Percentiles rank a stretch among this genome's conserved stretches.
Evolutionary conservation across 2,329 filamentous ascomycete species (phyloP).

Genomic region (Cladophialophora immunda): DNA sequence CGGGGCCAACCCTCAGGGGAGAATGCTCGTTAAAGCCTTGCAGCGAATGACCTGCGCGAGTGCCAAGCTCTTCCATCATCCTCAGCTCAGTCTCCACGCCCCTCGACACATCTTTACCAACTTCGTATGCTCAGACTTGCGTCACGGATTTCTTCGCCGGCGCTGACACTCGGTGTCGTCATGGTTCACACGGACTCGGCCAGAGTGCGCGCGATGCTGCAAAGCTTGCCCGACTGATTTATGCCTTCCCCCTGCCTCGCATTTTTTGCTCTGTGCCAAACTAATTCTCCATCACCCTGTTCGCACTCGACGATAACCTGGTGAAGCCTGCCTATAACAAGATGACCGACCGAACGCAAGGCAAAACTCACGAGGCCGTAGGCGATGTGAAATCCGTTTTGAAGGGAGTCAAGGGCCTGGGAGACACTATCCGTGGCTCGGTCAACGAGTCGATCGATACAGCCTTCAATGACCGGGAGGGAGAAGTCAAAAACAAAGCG

Average conservation of each 20-base stretch:
- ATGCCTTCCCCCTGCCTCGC: neutral
- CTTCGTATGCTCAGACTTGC: neutral
- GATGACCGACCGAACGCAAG: constrained; percentile 33
- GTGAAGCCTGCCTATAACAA: neutral
- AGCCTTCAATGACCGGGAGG: constrained; percentile 32
- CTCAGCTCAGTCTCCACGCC: neutral
- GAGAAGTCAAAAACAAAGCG: constrained; percentile 28
- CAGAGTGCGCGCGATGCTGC: neutral
- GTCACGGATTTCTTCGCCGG: constrained; percentile 1
- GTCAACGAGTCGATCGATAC: constrained; percentile 35
- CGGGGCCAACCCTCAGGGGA: neutral
- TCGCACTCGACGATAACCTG: neutral
- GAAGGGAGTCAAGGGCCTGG: constrained; percentile 34
- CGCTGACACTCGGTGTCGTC: constrained; percentile 5
- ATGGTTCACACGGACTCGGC: constrained; percentile 1
- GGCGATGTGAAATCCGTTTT: constrained; percentile 31
- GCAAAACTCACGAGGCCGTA: constrained; percentile 24
- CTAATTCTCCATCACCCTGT: neutral
- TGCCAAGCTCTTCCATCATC: constrained; percentile 7
- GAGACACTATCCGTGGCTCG: constrained; percentile 34
- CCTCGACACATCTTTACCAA: neutral
- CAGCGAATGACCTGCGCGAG: neutral
- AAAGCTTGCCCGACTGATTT: neutral
- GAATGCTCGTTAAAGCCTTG: neutral
- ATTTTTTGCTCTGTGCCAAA: neutral